A percentile compares a stretch with the other conserved stretches of the same genome.
Evolutionary conservation across 768 basidiomycete genomes (phyloP).

Genomic region (Boletus speciosus): DNA sequence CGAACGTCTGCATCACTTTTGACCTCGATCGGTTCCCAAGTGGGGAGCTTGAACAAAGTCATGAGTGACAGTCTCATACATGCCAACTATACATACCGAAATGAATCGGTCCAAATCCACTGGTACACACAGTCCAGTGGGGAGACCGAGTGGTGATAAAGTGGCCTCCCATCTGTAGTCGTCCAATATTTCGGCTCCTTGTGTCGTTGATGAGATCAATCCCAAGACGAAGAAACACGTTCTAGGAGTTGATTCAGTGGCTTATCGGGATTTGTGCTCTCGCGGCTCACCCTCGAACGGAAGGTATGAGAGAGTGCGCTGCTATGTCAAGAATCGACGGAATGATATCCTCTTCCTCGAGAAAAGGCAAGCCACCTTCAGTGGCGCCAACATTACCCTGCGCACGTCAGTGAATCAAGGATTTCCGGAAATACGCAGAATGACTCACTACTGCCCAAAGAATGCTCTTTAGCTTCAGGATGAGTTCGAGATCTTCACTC

Average conservation of each 20-base stretch:
- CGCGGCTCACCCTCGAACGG: conserved; percentile 81
- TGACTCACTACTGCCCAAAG: conserved; percentile 90
- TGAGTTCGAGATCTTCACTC: conserved; percentile 75
- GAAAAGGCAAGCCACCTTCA: conserved; percentile 85
- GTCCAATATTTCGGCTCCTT: conserved; percentile 90
- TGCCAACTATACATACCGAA: conserved; percentile 48
- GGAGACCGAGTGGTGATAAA: conserved; percentile 75
- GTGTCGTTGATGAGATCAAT: conserved; percentile 83
- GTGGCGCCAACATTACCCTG: conserved; percentile 95
- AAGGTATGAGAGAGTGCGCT: conserved; percentile 83
- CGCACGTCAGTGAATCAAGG: background rate
- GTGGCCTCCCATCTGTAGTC: conserved; percentile 95
- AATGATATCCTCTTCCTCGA: conserved; percentile 94
- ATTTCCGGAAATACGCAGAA: background rate
- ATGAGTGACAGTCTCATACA: conserved; percentile 4
- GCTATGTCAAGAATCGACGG: conserved; percentile 89
- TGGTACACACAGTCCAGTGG: conserved; percentile 91
- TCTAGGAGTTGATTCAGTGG: conserved; percentile 40
- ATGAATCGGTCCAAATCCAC: conserved; percentile 78
- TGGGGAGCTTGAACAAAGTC: conserved; percentile 53
- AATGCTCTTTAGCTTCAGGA: conserved; percentile 89
- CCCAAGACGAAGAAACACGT: conserved; percentile 97
- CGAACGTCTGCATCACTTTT: conserved; percentile 39
- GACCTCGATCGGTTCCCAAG: conserved; percentile 49
- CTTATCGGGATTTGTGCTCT: background rate